Evolutionary conservation across 2,329 filamentous ascomycete genomes (phyloP), one percentile per base, ranked within the genome.

Genomic region (Canariomyces notabilis): DNA sequence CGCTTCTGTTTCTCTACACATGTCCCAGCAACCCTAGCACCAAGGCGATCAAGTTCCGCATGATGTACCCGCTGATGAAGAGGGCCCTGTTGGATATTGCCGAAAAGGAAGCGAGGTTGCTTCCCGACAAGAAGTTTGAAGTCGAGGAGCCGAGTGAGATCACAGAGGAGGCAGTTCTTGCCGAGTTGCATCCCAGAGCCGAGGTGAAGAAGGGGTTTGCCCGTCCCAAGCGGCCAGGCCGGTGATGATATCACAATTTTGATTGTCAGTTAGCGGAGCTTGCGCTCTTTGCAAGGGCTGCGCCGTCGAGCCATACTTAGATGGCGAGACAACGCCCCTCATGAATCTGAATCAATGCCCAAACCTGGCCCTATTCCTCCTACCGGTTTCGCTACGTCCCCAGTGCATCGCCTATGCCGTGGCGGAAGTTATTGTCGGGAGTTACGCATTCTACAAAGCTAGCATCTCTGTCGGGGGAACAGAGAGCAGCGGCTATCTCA

Each of bases 1-100:
- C 82, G 2, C 70, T 91, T 38, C 72, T 91, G 5, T 93, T 93
- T 70, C 81, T 93, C 62, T 91, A 89, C 68, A 91, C 87, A 5
- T 89, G 86, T 64, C 88, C 88, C 1, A 46, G 70, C 76, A 6
- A 75, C 83, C 4, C 68, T 77, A 0, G 72, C 21, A 80, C 75
- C 42, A 87, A 82, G 67, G 71, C 77, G 42, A 86, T 93, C 70
- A 90, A 88, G 70, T 84, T 86, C 67, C 76, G 87, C 53, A 94
- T 94, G 88, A 67, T 93, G 60, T 93, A 93, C 63, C 86, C 87
- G 26, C 70, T 83, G 20, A 83, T 82, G 71, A 83, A 82, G 67
- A 72, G 78, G 9, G 77, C 79, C 19, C 84, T 87, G 3, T 70
- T 89, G 22, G 67, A 71, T n/a, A 64, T 83, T 26, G 87, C 86